These are phyloP conservation scores for Posidonia oceanica DNA, from an alignment of 116 monocot species.

Conservation along the genomic window DNA sequence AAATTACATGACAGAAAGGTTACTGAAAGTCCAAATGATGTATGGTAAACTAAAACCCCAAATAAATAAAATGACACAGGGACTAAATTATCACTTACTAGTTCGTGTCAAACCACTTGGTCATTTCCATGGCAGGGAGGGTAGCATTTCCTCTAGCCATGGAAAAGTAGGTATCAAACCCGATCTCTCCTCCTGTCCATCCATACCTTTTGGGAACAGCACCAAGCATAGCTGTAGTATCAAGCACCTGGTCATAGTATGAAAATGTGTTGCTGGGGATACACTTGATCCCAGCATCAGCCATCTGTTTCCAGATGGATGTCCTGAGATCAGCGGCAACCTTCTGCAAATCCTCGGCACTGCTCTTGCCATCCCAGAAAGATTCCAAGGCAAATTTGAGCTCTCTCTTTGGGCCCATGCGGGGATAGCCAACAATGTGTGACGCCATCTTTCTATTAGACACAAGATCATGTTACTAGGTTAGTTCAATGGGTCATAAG, in stretches of 20 bases:
- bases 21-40: background rate
- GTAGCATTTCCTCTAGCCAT: slow-evolving; percentile 73
- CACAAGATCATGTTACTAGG: background rate
- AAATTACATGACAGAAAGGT: background rate
- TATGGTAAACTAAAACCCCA: background rate
- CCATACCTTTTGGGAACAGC: slow-evolving; percentile 55
- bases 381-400: slow-evolving; percentile 85
- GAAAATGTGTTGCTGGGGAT: slow-evolving; percentile 87
- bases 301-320: slow-evolving; percentile 85
- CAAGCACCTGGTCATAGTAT: slow-evolving; percentile 74
- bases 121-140: slow-evolving; percentile 72
- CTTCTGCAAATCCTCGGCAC: slow-evolving; percentile 60
- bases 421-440: slow-evolving; percentile 81
- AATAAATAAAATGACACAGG: background rate
- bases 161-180: slow-evolving; percentile 53
- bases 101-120: slow-evolving; percentile 82
- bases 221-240: slow-evolving; percentile 72
- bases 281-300: slow-evolving; percentile 57
- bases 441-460: slow-evolving; percentile 30
- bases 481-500: background rate
- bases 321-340: slow-evolving; percentile 68
- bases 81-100: slow-evolving; percentile 30
- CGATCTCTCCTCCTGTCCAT: slow-evolving; percentile 63
- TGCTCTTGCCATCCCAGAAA: slow-evolving; percentile 77
- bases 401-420: slow-evolving; percentile 84